These are phyloP conservation scores for Yarrowia sp. DNA, from an alignment of 805 yeast genomes.

Conservation along the genomic window DNA sequence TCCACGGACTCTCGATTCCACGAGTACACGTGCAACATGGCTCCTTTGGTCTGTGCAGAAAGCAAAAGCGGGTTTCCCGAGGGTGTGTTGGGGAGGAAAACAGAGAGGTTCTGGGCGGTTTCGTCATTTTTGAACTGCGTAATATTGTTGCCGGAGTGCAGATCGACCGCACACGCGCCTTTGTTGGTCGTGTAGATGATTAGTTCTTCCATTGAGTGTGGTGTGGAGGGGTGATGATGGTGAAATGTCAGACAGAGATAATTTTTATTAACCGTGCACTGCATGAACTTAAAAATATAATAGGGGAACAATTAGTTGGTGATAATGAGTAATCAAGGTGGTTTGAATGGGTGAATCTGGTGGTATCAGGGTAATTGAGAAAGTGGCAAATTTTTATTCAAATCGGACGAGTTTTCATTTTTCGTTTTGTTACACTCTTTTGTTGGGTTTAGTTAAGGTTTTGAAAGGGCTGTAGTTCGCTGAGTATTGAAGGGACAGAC, in stretches of 20 bases:
- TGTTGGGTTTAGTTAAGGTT: too few relatives aligned
- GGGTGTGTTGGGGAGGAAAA: constrained; percentile 5
- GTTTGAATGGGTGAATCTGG: not conserved
- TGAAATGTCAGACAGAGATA: not conserved
- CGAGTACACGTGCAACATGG: constrained; percentile 69
- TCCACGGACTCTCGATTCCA: constrained; percentile 67
- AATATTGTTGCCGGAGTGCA: constrained; percentile 11
- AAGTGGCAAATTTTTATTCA: too few relatives aligned
- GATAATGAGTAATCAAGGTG: too few relatives aligned
- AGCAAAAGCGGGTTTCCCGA: constrained; percentile 14
- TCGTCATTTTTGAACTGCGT: constrained; percentile 11
- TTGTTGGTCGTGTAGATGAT: constrained; percentile 19
- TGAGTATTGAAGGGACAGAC: too few relatives aligned
- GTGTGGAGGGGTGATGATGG: not conserved
- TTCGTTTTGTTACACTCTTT: too few relatives aligned
- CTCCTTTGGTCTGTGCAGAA: constrained; percentile 66
- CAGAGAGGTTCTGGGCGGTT: constrained; percentile 28
- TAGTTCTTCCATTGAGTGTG: constrained; percentile 12
- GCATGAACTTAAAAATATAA: not conserved
- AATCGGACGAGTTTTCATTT: too few relatives aligned
- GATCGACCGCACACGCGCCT: constrained; percentile 11
- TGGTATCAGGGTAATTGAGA: too few relatives aligned
- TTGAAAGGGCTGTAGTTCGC: too few relatives aligned
- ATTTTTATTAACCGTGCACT: constrained; percentile 1
- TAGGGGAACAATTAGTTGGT: not conserved